Percentiles rank a stretch among this genome's conserved stretches.
These are phyloP conservation scores for Phytophthora vignae DNA, from an alignment of 352 stramenopile species.

Conservation along the genomic window DNA sequence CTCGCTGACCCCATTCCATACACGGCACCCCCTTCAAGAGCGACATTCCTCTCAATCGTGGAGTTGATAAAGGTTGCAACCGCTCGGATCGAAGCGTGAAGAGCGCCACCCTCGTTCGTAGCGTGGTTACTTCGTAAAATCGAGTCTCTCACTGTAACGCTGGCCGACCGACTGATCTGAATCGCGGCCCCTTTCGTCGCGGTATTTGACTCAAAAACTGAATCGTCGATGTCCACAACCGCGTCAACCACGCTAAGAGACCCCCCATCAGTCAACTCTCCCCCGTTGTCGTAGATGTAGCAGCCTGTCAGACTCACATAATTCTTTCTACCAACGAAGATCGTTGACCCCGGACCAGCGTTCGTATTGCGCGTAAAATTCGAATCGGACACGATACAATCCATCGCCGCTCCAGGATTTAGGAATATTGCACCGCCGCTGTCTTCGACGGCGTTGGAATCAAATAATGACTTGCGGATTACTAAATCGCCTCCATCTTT, in stretches of 20 bases:
- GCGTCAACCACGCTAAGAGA: slow-evolving; percentile 58
- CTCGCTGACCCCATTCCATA: slow-evolving; percentile 51
- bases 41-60: slow-evolving; percentile 48
- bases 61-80: slow-evolving; percentile 41
- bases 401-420: slow-evolving; percentile 39
- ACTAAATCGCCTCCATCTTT: slow-evolving; percentile 35
- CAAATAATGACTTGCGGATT: slow-evolving; percentile 30
- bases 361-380: slow-evolving; percentile 59
- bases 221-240: slow-evolving; percentile 35
- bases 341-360: slow-evolving; percentile 52
- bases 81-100: slow-evolving; percentile 58
- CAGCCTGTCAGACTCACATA: slow-evolving; percentile 29
- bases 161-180: slow-evolving; percentile 49
- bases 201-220: slow-evolving; percentile 52
- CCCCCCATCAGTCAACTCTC: slow-evolving; percentile 48
- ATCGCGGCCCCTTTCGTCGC: slow-evolving; percentile 56
- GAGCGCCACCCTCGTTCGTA: slow-evolving; percentile 42
- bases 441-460: slow-evolving; percentile 52
- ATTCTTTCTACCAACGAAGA: slow-evolving; percentile 69
- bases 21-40: slow-evolving; percentile 53
- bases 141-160: slow-evolving; percentile 37
- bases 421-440: slow-evolving; percentile 58
- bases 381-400: slow-evolving; percentile 33
- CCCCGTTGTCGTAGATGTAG: slow-evolving; percentile 47
- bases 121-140: slow-evolving; percentile 52